Conservation (phyloP, 108 stramenopile species). For the Thalassiosira profunda region DNA sequence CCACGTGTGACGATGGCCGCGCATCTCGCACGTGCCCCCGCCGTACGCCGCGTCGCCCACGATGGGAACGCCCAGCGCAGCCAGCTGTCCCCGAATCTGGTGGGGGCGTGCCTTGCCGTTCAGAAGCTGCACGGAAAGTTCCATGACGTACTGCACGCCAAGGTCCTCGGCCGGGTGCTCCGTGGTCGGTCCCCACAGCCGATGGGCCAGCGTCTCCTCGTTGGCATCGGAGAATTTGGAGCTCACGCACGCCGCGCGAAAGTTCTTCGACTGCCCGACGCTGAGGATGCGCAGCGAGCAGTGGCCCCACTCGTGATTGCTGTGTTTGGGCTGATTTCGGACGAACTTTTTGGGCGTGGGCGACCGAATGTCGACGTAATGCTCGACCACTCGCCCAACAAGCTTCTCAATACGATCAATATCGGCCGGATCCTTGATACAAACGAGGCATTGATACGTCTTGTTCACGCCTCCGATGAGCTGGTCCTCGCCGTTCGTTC, state of each 20-base stretch:
- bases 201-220: constrained; percentile 43
- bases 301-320: constrained; percentile 29
- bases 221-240: constrained; percentile 43
- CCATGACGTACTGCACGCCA: constrained; percentile 43
- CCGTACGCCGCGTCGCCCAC: constrained; percentile 51
- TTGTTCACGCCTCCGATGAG: constrained; percentile 13
- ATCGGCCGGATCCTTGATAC: constrained; percentile 42
- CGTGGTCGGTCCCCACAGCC: constrained; percentile 33
- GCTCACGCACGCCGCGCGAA: constrained; percentile 44
- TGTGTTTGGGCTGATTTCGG: constrained; percentile 31
- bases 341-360: constrained; percentile 50
- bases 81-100: constrained; percentile 55
- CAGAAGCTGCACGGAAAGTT: constrained; percentile 48
- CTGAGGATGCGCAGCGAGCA: constrained; percentile 42
- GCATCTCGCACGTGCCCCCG: constrained; percentile 40
- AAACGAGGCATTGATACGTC: constrained; percentile 47
- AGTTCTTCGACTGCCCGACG: constrained; percentile 29
- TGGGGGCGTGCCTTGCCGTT: constrained; percentile 38
- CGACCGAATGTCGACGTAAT: constrained; percentile 42
- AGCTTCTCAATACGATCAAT: constrained; percentile 50
- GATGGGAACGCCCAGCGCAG: constrained; percentile 54
- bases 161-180: constrained; percentile 30
- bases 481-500: no score
- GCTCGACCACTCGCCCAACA: constrained; percentile 19
- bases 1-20: constrained; percentile 43